Conservation (phyloP, 1,284 basidiomycete genomes). For the Fomitopsis schrenkii region DNA sequence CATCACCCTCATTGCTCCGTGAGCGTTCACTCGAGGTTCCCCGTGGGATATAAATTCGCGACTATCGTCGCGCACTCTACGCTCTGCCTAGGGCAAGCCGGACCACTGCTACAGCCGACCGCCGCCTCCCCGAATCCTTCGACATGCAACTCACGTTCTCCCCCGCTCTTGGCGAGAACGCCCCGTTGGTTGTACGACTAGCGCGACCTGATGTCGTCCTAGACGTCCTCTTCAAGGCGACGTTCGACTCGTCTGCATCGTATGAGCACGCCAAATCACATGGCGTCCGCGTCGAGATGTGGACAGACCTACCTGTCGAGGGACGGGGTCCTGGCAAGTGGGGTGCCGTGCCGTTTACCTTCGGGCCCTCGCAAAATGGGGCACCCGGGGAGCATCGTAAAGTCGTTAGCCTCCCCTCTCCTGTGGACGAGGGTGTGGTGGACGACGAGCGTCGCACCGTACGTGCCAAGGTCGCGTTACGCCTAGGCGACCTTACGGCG, state of each 20-base stretch:
- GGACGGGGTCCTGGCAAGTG: slow-evolving; percentile 20
- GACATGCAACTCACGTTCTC: slow-evolving; percentile 17
- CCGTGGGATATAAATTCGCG: background rate
- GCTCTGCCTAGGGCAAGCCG: background rate
- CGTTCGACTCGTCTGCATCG: slow-evolving; percentile 20
- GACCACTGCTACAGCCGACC: background rate
- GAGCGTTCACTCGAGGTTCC: background rate
- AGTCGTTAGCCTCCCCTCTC: slow-evolving; percentile 3
- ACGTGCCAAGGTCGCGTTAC: slow-evolving; percentile 11
- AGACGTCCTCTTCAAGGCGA: slow-evolving; percentile 22
- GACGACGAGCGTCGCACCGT: slow-evolving; percentile 7
- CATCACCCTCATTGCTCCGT: background rate
- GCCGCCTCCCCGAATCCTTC: background rate
- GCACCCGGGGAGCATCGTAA: background rate
- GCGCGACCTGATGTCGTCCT: slow-evolving; percentile 6
- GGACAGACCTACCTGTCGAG: slow-evolving; percentile 24
- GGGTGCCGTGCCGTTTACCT: slow-evolving; percentile 20
- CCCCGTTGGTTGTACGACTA: slow-evolving; percentile 10
- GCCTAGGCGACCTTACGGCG: slow-evolving; percentile 7
- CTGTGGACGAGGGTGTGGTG: background rate
- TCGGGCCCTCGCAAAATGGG: slow-evolving; percentile 1
- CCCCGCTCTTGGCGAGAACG: slow-evolving; percentile 15
- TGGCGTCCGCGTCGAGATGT: slow-evolving; percentile 24
- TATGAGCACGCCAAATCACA: slow-evolving; percentile 19
- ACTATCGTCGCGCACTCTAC: background rate